These are phyloP conservation scores for Aspergillus sp. DNA, from an alignment of 2,329 filamentous ascomycete species.

Conservation along the genomic window DNA sequence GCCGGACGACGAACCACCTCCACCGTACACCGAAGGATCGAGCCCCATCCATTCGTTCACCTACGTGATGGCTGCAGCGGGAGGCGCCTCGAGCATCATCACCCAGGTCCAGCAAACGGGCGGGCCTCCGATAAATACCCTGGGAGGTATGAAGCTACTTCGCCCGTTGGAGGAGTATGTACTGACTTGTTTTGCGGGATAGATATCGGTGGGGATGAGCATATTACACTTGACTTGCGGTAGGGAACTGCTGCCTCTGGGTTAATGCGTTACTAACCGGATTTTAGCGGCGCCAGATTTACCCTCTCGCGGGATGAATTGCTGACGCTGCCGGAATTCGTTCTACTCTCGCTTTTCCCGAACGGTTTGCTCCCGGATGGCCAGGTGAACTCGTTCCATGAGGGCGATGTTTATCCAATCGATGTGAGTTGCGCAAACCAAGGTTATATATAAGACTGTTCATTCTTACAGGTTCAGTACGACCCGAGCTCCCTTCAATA, in stretches of 20 bases:
- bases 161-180: not conserved
- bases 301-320: slow-evolving; percentile 91
- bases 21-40: slow-evolving; percentile 86
- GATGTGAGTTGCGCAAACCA: slow-evolving; percentile 60
- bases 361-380: slow-evolving; percentile 97
- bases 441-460: not conserved
- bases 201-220: slow-evolving; percentile 84
- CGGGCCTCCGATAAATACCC: slow-evolving; percentile 71
- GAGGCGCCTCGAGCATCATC: slow-evolving; percentile 95
- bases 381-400: slow-evolving; percentile 85
- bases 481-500: slow-evolving; percentile 93
- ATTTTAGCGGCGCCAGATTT: slow-evolving; percentile 73
- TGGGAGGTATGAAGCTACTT: slow-evolving; percentile 57
- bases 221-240: slow-evolving; percentile 90
- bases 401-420: slow-evolving; percentile 90
- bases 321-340: slow-evolving; percentile 91
- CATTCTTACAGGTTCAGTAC: slow-evolving; percentile 53
- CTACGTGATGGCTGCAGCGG: slow-evolving; percentile 96
- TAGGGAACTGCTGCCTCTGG: slow-evolving; percentile 37
- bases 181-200: slow-evolving; percentile 6
- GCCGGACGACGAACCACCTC: slow-evolving; percentile 80
- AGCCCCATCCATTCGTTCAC: slow-evolving; percentile 87
- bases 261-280: slow-evolving; percentile 7
- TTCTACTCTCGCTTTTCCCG: slow-evolving; percentile 91
- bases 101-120: slow-evolving; percentile 96